These are phyloP conservation scores for Candida glaebosa DNA, from an alignment of 805 yeast genomes.

Conservation along the genomic window DNA sequence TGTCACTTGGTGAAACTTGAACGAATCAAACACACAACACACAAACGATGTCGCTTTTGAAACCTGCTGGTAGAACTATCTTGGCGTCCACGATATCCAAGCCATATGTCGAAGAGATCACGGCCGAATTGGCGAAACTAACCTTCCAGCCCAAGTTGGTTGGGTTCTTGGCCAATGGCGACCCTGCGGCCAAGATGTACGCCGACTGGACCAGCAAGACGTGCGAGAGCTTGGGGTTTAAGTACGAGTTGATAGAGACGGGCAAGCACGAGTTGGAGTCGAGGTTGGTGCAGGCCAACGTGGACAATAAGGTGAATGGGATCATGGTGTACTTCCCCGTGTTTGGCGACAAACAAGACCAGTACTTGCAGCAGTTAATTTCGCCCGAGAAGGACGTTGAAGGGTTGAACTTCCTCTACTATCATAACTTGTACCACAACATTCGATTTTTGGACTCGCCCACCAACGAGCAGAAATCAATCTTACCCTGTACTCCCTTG, in stretches of 20 bases:
- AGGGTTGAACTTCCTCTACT: constrained; percentile 85
- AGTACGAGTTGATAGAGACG: constrained; percentile 71
- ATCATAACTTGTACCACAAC: constrained; percentile 94
- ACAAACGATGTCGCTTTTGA: constrained; percentile 8
- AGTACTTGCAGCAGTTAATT: constrained; percentile 90
- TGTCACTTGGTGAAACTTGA: too few relatives aligned
- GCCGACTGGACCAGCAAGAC: constrained; percentile 97
- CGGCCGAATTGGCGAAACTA: constrained; percentile 50
- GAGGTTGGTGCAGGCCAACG: constrained; percentile 76
- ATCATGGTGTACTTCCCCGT: constrained; percentile 98
- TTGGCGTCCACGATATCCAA: constrained; percentile 88
- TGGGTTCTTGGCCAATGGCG: constrained; percentile 87
- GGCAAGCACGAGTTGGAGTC: constrained; percentile 84
- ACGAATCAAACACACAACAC: constrained; percentile 2
- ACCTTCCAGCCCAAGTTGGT: constrained; percentile 70
- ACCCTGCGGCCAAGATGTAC: constrained; percentile 93
- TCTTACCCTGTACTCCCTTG: constrained; percentile 93
- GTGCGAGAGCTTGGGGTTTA: constrained; percentile 78
- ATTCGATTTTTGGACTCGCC: constrained; percentile 75
- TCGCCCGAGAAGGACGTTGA: constrained; percentile 93
- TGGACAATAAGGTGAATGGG: constrained; percentile 74
- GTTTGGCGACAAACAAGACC: constrained; percentile 92
- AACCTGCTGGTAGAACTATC: constrained; percentile 72
- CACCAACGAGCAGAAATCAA: constrained; percentile 67
- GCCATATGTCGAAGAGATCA: constrained; percentile 70